These are phyloP conservation scores for Oxalis stricta DNA, from an alignment of 441 rosid genomes.

Conservation along the genomic window DNA sequence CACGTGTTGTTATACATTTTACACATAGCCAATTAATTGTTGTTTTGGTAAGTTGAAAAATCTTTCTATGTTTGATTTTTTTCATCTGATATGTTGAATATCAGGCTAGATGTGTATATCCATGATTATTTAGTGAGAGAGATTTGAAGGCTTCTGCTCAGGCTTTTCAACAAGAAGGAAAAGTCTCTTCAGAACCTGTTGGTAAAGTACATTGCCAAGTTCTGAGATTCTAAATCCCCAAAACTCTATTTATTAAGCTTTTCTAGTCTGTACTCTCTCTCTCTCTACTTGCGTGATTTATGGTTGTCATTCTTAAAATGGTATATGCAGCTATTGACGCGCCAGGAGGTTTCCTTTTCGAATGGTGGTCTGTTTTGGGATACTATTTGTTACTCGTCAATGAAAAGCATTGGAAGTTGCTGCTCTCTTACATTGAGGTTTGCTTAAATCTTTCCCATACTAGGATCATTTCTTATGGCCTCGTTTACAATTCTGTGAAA, in stretches of 20 bases:
- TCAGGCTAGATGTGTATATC: constrained; percentile 89
- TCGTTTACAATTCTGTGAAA: no score
- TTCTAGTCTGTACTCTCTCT: neutral
- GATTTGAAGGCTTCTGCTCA: constrained; percentile 79
- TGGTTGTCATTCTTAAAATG: constrained; percentile 7
- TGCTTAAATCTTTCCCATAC: neutral
- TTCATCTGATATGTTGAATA: neutral
- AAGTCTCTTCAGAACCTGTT: constrained; percentile 76
- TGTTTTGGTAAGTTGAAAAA: neutral
- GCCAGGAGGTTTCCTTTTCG: constrained; percentile 83
- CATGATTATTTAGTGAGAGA: constrained; percentile 79
- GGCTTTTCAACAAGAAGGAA: constrained; percentile 83
- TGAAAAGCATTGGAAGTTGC: constrained; percentile 69
- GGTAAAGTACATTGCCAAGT: constrained; percentile 51
- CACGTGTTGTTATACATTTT: no score
- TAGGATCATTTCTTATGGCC: no score
- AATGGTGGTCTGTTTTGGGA: constrained; percentile 99
- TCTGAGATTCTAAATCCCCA: neutral
- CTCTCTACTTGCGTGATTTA: neutral
- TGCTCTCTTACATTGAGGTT: constrained; percentile 68
- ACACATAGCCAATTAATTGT: neutral
- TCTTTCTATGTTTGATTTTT: neutral
- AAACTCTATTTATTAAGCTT: no score
- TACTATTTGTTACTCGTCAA: constrained; percentile 68
- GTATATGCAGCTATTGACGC: constrained; percentile 76